Evolutionary conservation across 2,329 filamentous ascomycete genomes (phyloP).

Genomic region (Clonostachys rhizophaga): DNA sequence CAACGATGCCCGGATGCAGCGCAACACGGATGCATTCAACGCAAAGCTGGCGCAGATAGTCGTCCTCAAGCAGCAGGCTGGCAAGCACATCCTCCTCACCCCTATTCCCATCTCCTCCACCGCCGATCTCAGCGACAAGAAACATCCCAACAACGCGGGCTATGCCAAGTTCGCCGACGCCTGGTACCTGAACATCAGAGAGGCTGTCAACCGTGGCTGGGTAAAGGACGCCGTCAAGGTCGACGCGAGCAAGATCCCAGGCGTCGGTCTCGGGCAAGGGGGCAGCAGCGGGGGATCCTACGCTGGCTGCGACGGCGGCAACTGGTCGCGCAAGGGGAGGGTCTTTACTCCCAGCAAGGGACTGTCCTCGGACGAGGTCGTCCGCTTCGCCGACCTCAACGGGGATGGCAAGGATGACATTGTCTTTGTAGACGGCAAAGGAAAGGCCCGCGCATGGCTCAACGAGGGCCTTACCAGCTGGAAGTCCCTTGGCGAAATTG

Average conservation of each 20-base stretch:
- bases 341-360: no score
- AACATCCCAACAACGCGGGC: slow-evolving; percentile 26
- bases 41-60: slow-evolving; percentile 17
- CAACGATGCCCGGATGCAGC: slow-evolving; percentile 12
- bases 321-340: no score
- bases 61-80: slow-evolving; percentile 3
- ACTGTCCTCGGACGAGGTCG: no score
- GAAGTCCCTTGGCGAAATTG: not conserved
- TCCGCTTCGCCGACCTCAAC: not conserved
- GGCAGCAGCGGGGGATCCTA: no score
- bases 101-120: slow-evolving; percentile 7
- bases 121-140: slow-evolving; percentile 23
- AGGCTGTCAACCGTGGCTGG: slow-evolving; percentile 10
- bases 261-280: slow-evolving; percentile 3
- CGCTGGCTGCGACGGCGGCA: no score
- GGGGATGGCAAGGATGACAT: no score
- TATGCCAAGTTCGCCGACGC: slow-evolving; percentile 30
- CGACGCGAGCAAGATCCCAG: slow-evolving; percentile 2
- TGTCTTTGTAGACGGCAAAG: no score
- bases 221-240: slow-evolving; percentile 6
- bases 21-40: slow-evolving; percentile 21
- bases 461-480: no score
- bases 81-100: slow-evolving; percentile 7
- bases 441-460: no score
- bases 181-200: slow-evolving; percentile 20